Evolutionary conservation across 192 early-diverging fungal species (phyloP).

Genomic region (Pilobolus umbonatus): DNA sequence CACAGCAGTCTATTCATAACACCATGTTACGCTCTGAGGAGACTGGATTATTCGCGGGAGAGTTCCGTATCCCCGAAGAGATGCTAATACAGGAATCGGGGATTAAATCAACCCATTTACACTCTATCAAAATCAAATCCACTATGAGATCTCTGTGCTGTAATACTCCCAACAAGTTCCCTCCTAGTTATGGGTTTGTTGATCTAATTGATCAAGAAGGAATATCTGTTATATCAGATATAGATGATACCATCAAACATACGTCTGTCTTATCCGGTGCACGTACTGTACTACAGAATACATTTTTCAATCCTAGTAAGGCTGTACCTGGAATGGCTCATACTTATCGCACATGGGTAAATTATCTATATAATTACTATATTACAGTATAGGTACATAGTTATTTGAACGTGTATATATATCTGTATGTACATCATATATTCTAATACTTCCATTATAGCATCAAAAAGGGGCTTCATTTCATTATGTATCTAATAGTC

Average conservation of each 20-base stretch:
- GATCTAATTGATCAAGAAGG: slow-evolving; percentile 65
- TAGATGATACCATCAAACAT: slow-evolving; percentile 93
- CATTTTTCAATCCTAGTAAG: slow-evolving; percentile 52
- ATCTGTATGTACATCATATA: slow-evolving; percentile 10
- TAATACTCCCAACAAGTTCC: too few species aligned
- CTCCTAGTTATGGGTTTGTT: slow-evolving; percentile 31
- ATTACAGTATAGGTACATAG: too few species aligned
- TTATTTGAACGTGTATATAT: background rate
- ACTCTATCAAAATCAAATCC: slow-evolving; percentile 21
- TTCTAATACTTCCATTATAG: slow-evolving; percentile 29
- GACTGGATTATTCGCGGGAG: background rate
- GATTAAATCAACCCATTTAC: too few species aligned
- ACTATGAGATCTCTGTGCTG: too few species aligned
- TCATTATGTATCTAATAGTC: slow-evolving; percentile 86
- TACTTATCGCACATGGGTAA: slow-evolving; percentile 45
- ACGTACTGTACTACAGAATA: slow-evolving; percentile 54
- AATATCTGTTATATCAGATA: slow-evolving; percentile 75
- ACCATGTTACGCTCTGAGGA: too few species aligned
- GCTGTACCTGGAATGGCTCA: slow-evolving; percentile 44
- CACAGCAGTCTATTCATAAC: too few species aligned
- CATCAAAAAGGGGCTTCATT: slow-evolving; percentile 58
- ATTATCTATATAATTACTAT: background rate
- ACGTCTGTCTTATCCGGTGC: slow-evolving; percentile 70
- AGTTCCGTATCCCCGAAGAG: too few species aligned
- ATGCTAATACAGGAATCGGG: too few species aligned